Percentiles rank a stretch among this genome's conserved stretches.
phyloP scores from a whole-genome alignment of 208 protist genomes.

The Leishmania turanica region DNA sequence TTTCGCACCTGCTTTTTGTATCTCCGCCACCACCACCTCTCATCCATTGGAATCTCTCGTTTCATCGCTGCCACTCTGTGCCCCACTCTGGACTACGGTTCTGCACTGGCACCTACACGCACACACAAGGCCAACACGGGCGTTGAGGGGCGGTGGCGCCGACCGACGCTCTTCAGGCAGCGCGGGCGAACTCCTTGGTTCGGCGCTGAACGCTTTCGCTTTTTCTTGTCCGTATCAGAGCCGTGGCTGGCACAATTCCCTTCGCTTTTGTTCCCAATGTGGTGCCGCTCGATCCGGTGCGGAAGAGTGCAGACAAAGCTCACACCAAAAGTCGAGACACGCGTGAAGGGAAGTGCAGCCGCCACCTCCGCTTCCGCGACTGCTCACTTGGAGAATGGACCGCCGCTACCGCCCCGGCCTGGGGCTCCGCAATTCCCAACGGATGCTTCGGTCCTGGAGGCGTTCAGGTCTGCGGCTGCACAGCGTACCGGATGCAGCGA shows the following conservation, averaged over 20 bases:
- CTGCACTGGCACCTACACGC: neutral
- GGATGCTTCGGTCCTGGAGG: neutral
- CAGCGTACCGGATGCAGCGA: neutral
- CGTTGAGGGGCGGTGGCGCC: neutral
- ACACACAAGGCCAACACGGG: neutral
- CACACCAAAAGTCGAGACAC: neutral
- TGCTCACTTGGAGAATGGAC: neutral
- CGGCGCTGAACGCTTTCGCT: neutral
- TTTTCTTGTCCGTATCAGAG: neutral
- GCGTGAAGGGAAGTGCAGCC: neutral
- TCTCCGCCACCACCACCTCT: neutral
- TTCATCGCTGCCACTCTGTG: neutral
- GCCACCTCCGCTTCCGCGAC: no score
- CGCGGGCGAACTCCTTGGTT: neutral
- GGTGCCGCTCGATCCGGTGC: neutral
- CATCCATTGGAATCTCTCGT: neutral
- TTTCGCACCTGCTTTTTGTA: neutral
- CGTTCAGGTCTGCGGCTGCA: neutral
- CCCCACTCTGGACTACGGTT: neutral
- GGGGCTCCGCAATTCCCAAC: neutral
- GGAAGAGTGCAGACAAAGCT: neutral
- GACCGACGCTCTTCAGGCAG: neutral
- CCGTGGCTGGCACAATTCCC: neutral
- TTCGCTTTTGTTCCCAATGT: neutral
- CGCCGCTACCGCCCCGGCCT: neutral